Evolutionary conservation across 257 asterid genomes (phyloP).

Genomic region (Fraxinus cuspidata): DNA sequence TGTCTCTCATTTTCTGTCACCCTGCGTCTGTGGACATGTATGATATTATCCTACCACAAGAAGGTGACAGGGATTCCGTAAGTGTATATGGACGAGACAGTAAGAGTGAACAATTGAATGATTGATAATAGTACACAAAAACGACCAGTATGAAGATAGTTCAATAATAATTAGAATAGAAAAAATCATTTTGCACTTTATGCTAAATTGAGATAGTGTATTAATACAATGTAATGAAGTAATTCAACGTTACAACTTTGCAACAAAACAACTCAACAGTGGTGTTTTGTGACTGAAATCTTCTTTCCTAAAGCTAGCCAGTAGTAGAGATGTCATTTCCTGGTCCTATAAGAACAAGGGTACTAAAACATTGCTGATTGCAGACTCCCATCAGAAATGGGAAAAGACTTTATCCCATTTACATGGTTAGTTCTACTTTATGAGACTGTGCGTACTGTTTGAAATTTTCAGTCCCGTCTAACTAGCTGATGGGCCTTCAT

Average conservation of each 20-base stretch:
- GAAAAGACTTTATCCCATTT: neutral
- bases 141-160: neutral
- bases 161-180: neutral
- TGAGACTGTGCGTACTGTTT: neutral
- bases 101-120: neutral
- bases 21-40: slow-evolving; percentile 72
- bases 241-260: neutral
- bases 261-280: neutral
- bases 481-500: slow-evolving; percentile 13
- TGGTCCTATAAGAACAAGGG: neutral
- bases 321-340: neutral
- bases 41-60: slow-evolving; percentile 71
- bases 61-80: slow-evolving; percentile 24
- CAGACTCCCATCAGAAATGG: neutral
- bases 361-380: neutral
- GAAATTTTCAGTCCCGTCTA: slow-evolving; percentile 12
- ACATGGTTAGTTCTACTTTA: neutral
- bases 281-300: neutral
- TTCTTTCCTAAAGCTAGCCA: neutral
- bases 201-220: neutral
- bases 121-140: neutral
- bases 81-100: neutral
- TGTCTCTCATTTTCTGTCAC: slow-evolving; percentile 50
- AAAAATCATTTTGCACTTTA: neutral
- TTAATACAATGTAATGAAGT: neutral